phyloP scores from a whole-genome alignment of 768 basidiomycete species.

The Xanthoconium purpureum region DNA sequence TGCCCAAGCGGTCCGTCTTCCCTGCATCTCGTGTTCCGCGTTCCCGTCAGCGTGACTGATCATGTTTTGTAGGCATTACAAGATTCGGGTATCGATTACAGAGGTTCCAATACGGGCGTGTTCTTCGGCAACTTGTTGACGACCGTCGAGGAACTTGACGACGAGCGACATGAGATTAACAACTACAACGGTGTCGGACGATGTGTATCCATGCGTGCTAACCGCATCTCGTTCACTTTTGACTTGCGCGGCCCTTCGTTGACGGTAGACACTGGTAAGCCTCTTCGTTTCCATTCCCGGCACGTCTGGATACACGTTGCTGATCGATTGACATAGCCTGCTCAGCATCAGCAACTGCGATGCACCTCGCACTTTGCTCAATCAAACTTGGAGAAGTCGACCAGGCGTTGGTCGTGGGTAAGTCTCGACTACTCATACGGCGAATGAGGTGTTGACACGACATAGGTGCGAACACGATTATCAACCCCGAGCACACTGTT shows the following conservation, averaged over 20 bases:
- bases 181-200: slow-evolving; percentile 31
- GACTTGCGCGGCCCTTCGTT: slow-evolving; percentile 47
- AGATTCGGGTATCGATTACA: slow-evolving; percentile 48
- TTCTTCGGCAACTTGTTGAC: slow-evolving; percentile 36
- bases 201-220: slow-evolving; percentile 30
- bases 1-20: slow-evolving; percentile 26
- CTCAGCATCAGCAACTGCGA: slow-evolving; percentile 44
- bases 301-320: neutral
- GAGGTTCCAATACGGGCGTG: slow-evolving; percentile 41
- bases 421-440: neutral
- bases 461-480: slow-evolving; percentile 28
- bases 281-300: neutral
- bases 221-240: slow-evolving; percentile 35
- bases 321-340: slow-evolving; percentile 27
- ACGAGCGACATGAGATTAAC: slow-evolving; percentile 27
- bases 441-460: neutral
- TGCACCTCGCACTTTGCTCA: slow-evolving; percentile 47
- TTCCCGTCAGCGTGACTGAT: neutral
- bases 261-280: slow-evolving; percentile 37
- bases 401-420: slow-evolving; percentile 41
- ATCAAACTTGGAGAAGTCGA: slow-evolving; percentile 45
- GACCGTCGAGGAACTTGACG: slow-evolving; percentile 28
- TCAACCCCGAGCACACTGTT: slow-evolving; percentile 28
- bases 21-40: neutral
- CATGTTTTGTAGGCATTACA: slow-evolving; percentile 30